Conservation (phyloP, 2,329 filamentous ascomycete species). For the Westerdykella sp. region DNA sequence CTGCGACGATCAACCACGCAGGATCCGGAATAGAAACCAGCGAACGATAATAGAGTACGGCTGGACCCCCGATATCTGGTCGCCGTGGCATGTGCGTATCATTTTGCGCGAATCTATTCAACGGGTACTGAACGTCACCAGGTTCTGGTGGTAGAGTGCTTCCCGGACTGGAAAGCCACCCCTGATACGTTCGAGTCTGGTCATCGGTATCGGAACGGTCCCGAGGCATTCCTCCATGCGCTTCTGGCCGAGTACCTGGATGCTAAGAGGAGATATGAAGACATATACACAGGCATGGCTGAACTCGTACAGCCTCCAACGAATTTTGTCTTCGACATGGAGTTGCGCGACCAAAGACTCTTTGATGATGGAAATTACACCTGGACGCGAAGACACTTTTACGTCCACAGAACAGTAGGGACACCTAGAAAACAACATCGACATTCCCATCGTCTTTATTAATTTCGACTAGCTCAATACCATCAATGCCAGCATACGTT, state of each 20-base stretch:
- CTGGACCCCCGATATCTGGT: constrained; percentile 53
- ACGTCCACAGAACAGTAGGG: constrained; percentile 50
- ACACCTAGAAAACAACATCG: no score
- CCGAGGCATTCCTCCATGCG: constrained; percentile 55
- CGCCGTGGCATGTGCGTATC: constrained; percentile 46
- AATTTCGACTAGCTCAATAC: constrained; percentile 40
- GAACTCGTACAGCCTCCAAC: constrained; percentile 55
- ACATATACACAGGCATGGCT: constrained; percentile 52
- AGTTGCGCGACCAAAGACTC: constrained; percentile 51
- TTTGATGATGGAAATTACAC: constrained; percentile 58
- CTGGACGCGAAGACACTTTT: constrained; percentile 57
- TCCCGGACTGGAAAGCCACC: constrained; percentile 49
- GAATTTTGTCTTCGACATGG: constrained; percentile 54
- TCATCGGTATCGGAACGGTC: constrained; percentile 55
- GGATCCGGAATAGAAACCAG: constrained; percentile 46
- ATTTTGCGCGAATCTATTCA: no score
- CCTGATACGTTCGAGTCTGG: constrained; percentile 51
- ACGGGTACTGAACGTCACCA: no score
- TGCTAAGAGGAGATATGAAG: constrained; percentile 52
- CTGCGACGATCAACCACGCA: constrained; percentile 46
- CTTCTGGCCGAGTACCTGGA: constrained; percentile 56
- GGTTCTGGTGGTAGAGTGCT: constrained; percentile 47
- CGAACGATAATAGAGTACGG: constrained; percentile 46
- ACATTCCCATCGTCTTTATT: no score
- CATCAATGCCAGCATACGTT: constrained; percentile 54